Conservation (phyloP, 345 rosid genomes). For the Cardamine resedifolia region DNA sequence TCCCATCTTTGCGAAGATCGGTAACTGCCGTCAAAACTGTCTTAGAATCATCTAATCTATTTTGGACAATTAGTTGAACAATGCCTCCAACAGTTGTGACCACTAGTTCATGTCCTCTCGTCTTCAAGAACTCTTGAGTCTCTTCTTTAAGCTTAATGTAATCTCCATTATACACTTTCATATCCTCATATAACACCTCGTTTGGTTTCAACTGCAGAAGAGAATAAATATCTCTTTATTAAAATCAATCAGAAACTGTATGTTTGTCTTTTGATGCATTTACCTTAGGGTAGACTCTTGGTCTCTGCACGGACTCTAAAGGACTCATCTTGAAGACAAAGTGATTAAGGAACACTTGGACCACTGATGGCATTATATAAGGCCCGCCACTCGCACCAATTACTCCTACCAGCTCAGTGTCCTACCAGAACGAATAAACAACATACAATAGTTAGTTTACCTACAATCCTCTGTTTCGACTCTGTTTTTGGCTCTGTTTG, state of each 20-base stretch:
- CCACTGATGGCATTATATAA: constrained; percentile 71
- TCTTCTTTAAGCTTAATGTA: constrained; percentile 71
- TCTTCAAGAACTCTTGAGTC: constrained; percentile 52
- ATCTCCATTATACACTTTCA: constrained; percentile 65
- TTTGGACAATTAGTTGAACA: constrained; percentile 68
- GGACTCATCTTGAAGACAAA: constrained; percentile 74
- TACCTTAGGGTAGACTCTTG: constrained; percentile 82
- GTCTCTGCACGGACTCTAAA: constrained; percentile 65
- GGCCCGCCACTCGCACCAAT: constrained; percentile 84
- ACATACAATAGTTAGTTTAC: not conserved
- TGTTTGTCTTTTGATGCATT: constrained; percentile 9
- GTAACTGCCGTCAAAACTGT: constrained; percentile 64
- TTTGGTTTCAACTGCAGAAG: constrained; percentile 69
- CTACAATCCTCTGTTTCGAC: not conserved
- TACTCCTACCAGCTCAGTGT: constrained; percentile 65
- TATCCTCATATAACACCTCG: constrained; percentile 62
- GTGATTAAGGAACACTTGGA: constrained; percentile 75
- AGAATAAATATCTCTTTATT: not conserved
- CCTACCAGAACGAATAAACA: constrained; percentile 41
- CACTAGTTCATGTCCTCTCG: constrained; percentile 43
- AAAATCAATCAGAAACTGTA: not conserved
- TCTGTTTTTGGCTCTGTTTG: too few species aligned
- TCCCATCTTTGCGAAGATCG: constrained; percentile 80
- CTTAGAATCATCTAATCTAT: constrained; percentile 30
- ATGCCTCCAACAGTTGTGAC: constrained; percentile 54